phyloP scores from a whole-genome alignment of 1,284 basidiomycete genomes.

The Heliocybe sulcata region DNA sequence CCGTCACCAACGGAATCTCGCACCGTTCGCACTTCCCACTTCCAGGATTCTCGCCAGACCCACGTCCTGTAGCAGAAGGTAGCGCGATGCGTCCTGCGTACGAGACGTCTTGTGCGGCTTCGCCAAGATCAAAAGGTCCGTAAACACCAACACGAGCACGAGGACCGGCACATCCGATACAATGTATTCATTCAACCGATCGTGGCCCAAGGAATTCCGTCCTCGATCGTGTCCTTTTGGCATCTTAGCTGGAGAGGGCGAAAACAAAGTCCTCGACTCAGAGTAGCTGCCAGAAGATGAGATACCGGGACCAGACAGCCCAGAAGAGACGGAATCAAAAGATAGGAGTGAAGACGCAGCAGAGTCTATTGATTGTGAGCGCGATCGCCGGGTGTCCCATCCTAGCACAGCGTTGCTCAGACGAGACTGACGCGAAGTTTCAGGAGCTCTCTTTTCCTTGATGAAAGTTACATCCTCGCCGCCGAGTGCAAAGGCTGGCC shows the following conservation, averaged over 20 bases:
- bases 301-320: constrained; percentile 1
- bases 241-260: background rate
- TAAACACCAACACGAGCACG: constrained; percentile 58
- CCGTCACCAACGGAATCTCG: background rate
- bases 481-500: background rate
- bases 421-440: background rate
- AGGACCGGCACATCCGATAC: background rate
- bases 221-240: background rate
- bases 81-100: constrained; percentile 18
- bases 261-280: constrained; percentile 5
- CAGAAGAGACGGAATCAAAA: constrained; percentile 19
- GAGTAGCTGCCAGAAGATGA: background rate
- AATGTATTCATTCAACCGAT: constrained; percentile 4
- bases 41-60: constrained; percentile 53
- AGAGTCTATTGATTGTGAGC: constrained; percentile 40
- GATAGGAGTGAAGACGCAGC: constrained; percentile 29
- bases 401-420: background rate
- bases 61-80: constrained; percentile 39
- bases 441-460: background rate
- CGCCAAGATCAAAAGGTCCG: constrained; percentile 58
- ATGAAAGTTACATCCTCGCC: background rate
- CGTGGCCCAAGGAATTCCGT: background rate
- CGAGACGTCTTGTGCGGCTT: constrained; percentile 16
- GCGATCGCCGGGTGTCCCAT: constrained; percentile 30
- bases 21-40: constrained; percentile 9